Base-by-base conservation (phyloP, 768 basidiomycete species). In the Pleurotus ostreatus region DNA sequence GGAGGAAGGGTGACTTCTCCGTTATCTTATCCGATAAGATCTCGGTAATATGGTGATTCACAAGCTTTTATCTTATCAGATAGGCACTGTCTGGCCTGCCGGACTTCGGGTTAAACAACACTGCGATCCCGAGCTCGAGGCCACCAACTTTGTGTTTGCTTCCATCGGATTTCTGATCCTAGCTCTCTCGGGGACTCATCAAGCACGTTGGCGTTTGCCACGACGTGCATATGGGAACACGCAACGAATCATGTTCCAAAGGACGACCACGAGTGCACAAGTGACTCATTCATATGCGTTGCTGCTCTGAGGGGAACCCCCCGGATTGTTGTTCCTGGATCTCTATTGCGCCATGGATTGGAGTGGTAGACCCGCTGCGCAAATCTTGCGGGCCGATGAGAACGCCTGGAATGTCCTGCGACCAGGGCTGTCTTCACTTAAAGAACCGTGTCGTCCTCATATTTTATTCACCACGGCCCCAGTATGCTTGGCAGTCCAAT, bases 251-350 rank as follows among this genome's bases (percentile, higher is more conserved):
- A 34, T 34, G 8, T 34, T 34, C 9, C 30, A 34, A 34, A 34
- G 30, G 30, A 34, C 30, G 20, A 44, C n/a, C 41, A 44, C 41
- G 41, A 44, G 41, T 44, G 41, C 20, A 44, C 41, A 34, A 34
- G 9, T 11, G 9, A 34, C 30, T 34, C 30, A 34, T 34, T 34
- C 30, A 34, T 34, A 34, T 34, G 30, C 30, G 2, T 34, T 34
- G 30, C 8, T 34, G 8, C 30, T 4, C 8, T 34, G 30, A 5
- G 30, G 39, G 51, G 51, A 41, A 41, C 51, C 37, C 25, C 18
- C 51, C 51, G 51, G 51, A 53, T 53, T 53, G 13, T 23, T 22
- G 51, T 53, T 40, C 51, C 51, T 53, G 49, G 34, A 37, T 23
- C n/a, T 22, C 9, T 44, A 6, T 44, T 44, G 41, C 20, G 41